phyloP scores from a whole-genome alignment of 179 eudicot species.

The Patellifolia procumbens region DNA sequence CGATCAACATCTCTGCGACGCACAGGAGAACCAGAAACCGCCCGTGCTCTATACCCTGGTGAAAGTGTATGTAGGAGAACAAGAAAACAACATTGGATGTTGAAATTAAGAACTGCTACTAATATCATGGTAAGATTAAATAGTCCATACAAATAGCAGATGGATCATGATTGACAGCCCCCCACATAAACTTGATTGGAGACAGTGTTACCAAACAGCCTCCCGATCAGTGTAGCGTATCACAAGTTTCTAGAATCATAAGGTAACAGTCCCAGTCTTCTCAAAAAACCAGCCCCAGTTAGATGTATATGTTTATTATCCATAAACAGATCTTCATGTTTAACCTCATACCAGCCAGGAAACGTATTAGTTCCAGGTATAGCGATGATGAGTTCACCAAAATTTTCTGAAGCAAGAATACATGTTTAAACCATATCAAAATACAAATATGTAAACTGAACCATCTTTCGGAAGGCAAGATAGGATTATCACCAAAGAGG shows the following conservation, averaged over 20 bases:
- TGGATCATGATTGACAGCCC: constrained; percentile 36
- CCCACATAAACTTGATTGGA: constrained; percentile 26
- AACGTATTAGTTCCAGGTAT: neutral
- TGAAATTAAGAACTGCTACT: constrained; percentile 37
- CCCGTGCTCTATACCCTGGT: constrained; percentile 80
- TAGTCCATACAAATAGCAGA: constrained; percentile 25
- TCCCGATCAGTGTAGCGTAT: constrained; percentile 19
- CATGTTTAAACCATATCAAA: constrained; percentile 4
- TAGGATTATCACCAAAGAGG: constrained; percentile 1
- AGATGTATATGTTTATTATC: constrained; percentile 22
- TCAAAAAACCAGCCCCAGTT: constrained; percentile 32
- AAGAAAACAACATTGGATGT: constrained; percentile 47
- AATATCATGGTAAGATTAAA: constrained; percentile 26
- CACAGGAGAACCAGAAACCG: constrained; percentile 86
- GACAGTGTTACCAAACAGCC: constrained; percentile 20
- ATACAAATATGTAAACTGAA: constrained; percentile 10
- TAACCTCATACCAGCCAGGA: constrained; percentile 28
- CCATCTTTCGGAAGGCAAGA: constrained; percentile 12
- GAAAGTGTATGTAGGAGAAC: constrained; percentile 23
- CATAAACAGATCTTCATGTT: constrained; percentile 24
- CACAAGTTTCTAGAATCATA: constrained; percentile 23
- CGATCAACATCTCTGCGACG: constrained; percentile 71
- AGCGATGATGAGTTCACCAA: constrained; percentile 17
- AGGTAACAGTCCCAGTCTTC: constrained; percentile 27
- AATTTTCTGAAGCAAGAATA: constrained; percentile 18